A percentile compares a stretch with the other conserved stretches of the same genome.
Evolutionary conservation across 2,329 filamentous ascomycete genomes (phyloP).

Genomic region (Pseudohalonectria lignicola): DNA sequence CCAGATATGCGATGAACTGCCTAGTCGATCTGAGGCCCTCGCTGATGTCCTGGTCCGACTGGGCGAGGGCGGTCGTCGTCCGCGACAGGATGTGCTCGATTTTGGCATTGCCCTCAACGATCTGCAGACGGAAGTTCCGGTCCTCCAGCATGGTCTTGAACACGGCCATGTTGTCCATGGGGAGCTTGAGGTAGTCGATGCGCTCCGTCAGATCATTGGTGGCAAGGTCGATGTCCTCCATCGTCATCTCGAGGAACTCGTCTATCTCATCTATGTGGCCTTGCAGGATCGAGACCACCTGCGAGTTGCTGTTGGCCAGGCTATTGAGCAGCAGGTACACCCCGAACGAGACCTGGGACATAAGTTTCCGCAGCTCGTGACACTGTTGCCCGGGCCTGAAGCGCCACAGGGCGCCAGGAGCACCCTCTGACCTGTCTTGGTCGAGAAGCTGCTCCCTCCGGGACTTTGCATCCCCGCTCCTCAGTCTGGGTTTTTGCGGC

Average conservation of each 20-base stretch:
- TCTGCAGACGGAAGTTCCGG: slow-evolving; percentile 67
- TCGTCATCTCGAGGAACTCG: slow-evolving; percentile 74
- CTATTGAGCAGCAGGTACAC: slow-evolving; percentile 78
- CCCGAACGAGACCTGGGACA: slow-evolving; percentile 88
- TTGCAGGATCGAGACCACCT: slow-evolving; percentile 83
- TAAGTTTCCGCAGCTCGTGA: slow-evolving; percentile 81
- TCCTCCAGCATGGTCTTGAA: slow-evolving; percentile 88
- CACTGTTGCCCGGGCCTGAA: slow-evolving; percentile 64
- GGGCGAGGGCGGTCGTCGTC: slow-evolving; percentile 65
- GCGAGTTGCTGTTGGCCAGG: slow-evolving; percentile 77
- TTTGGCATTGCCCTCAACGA: slow-evolving; percentile 78
- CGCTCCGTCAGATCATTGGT: slow-evolving; percentile 70
- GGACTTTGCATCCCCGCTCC: slow-evolving; percentile 43
- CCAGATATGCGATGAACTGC: slow-evolving; percentile 67
- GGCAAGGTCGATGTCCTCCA: slow-evolving; percentile 75
- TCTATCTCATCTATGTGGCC: slow-evolving; percentile 91
- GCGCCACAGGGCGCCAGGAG: slow-evolving; percentile 67
- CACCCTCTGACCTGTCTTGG: slow-evolving; percentile 54
- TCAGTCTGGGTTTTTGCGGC: slow-evolving; percentile 38
- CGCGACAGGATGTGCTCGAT: slow-evolving; percentile 83
- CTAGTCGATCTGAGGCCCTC: slow-evolving; percentile 67
- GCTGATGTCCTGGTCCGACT: slow-evolving; percentile 66
- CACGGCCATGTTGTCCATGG: slow-evolving; percentile 68
- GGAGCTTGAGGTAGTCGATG: slow-evolving; percentile 68
- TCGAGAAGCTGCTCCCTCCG: slow-evolving; percentile 60